A percentile compares a stretch with the other conserved stretches of the same genome.
These are phyloP conservation scores for Paspalum notatum DNA, from an alignment of 176 grass and related monocot species.

Conservation along the genomic window DNA sequence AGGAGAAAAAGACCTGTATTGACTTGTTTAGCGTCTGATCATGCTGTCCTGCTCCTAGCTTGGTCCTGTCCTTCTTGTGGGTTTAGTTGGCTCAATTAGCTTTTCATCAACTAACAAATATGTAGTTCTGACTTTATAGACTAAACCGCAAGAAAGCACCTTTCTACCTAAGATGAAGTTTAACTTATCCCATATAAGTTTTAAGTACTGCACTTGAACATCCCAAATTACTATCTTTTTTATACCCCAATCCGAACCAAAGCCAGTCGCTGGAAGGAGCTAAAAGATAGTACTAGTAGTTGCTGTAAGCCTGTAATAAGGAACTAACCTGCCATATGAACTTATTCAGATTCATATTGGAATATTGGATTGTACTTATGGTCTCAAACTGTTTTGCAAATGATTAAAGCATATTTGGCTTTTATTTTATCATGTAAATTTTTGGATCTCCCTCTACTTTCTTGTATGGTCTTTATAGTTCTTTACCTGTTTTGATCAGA, in stretches of 20 bases:
- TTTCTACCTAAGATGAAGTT: conserved; percentile 54
- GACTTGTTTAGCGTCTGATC: conserved; percentile 44
- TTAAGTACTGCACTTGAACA: conserved; percentile 7
- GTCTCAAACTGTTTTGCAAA: not conserved
- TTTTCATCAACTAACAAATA: conserved; percentile 44
- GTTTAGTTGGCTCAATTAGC: conserved; percentile 50
- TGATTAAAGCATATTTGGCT: not conserved
- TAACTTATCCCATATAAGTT: conserved; percentile 21
- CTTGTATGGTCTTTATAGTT: conserved; percentile 1
- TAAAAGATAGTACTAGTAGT: too few relatives aligned
- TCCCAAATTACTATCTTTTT: not conserved
- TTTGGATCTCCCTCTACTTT: not conserved
- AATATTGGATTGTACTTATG: not conserved
- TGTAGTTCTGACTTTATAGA: conserved; percentile 33
- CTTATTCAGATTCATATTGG: conserved; percentile 2
- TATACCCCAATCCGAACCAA: too few relatives aligned
- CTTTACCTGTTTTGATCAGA: not conserved
- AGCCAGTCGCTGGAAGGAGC: too few relatives aligned
- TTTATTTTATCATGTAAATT: not conserved
- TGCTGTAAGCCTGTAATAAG: too few relatives aligned
- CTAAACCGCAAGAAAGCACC: conserved; percentile 25
- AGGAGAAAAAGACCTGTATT: conserved; percentile 33
- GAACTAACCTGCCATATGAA: not conserved
- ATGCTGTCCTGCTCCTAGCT: conserved; percentile 30
- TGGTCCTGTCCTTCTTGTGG: conserved; percentile 32